A percentile compares a stretch with the other conserved stretches of the same genome.
These are phyloP conservation scores for Pestalotiopsis sp. DNA, from an alignment of 2,329 filamentous ascomycete genomes.

Conservation along the genomic window DNA sequence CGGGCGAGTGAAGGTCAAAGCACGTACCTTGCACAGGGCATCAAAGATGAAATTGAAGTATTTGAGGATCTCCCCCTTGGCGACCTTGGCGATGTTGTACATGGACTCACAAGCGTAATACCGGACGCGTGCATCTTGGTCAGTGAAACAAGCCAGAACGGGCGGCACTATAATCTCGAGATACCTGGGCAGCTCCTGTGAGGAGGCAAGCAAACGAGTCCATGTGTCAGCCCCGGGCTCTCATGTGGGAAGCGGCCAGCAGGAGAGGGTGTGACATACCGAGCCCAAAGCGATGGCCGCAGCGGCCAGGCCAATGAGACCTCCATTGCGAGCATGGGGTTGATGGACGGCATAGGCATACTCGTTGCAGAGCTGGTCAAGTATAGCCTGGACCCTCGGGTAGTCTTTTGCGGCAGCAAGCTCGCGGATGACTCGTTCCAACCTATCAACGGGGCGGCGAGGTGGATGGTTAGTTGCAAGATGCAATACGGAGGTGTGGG, in stretches of 20 bases:
- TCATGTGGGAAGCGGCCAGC: neutral
- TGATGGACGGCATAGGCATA: conserved; percentile 98
- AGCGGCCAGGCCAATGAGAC: conserved; percentile 91
- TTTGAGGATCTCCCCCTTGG: conserved; percentile 93
- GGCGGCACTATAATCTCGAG: conserved; percentile 93
- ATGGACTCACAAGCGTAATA: conserved; percentile 99
- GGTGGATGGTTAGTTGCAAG: conserved; percentile 7
- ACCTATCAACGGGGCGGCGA: conserved; percentile 48
- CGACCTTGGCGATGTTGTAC: conserved; percentile 99
- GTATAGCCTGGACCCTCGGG: conserved; percentile 79
- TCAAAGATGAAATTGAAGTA: conserved; percentile 99
- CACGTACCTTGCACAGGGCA: conserved; percentile 84
- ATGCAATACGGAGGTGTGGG: neutral
- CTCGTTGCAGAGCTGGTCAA: conserved; percentile 95
- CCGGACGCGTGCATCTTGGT: conserved; percentile 94
- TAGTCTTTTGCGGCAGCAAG: conserved; percentile 76
- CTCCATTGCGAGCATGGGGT: conserved; percentile 93
- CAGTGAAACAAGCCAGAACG: conserved; percentile 94
- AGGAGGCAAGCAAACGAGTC: neutral
- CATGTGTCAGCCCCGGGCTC: neutral
- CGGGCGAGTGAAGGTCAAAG: neutral
- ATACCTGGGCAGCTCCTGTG: conserved; percentile 85
- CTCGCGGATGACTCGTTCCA: conserved; percentile 89
- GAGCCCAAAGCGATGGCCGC: conserved; percentile 93
- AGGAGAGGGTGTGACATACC: conserved; percentile 54